Percentiles rank a stretch among this genome's conserved stretches.
Evolutionary conservation across 495 filamentous ascomycete species (phyloP).

Genomic region (Tuber melanosporum): DNA sequence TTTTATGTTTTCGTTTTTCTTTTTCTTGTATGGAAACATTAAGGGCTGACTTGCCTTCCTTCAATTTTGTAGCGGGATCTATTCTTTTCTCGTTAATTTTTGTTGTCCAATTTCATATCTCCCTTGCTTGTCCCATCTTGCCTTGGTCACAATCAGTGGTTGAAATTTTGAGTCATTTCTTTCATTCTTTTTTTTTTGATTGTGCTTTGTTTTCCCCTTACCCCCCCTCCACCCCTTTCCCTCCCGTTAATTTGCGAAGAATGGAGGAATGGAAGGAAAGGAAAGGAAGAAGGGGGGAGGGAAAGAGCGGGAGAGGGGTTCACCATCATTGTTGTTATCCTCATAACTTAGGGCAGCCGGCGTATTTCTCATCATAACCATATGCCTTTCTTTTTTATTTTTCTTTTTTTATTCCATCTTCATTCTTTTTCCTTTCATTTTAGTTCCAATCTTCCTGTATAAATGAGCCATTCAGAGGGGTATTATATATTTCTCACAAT

Average conservation of each 20-base stretch:
- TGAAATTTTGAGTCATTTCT: neutral
- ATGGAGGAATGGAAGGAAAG: conserved; percentile 1
- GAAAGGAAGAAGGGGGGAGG: neutral
- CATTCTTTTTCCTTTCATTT: neutral
- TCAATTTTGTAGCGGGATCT: neutral
- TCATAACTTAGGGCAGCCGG: neutral
- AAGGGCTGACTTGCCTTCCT: conserved; percentile 1
- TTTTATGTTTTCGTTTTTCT: conserved; percentile 6
- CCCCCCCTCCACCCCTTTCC: neutral
- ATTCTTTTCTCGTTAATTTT: neutral
- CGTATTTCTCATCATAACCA: neutral
- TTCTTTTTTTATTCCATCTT: neutral
- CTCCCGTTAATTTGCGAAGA: neutral
- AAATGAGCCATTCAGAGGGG: neutral
- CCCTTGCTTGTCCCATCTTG: neutral
- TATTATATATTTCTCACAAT: neutral
- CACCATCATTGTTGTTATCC: neutral
- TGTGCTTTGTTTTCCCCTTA: neutral
- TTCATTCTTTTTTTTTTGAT: neutral
- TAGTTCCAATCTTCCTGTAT: neutral
- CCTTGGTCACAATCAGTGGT: neutral
- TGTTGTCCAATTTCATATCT: neutral
- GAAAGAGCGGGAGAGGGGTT: neutral
- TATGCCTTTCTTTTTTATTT: neutral
- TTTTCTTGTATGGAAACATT: neutral